phyloP scores from a whole-genome alignment of 75 land plant species.

The Pinus tabuliformis region DNA sequence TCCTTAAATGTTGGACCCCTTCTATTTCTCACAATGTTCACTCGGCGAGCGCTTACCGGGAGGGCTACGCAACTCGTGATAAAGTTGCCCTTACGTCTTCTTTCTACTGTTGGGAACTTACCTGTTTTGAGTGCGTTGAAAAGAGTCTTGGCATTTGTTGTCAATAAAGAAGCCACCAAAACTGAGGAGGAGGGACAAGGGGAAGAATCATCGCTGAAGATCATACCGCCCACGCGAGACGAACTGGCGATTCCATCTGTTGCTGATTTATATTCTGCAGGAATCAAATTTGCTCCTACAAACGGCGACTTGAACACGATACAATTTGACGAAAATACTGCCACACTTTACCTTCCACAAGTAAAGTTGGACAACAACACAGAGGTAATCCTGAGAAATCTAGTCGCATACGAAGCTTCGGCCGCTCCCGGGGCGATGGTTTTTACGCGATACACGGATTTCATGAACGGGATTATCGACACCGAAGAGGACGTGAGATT shows the following conservation, averaged over 20 bases:
- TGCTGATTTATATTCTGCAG: background rate
- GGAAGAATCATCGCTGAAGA: background rate
- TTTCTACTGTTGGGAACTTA: background rate
- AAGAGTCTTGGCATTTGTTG: background rate
- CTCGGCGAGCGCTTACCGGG: background rate
- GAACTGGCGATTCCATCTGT: background rate
- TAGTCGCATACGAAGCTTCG: constrained; percentile 1
- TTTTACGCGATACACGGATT: constrained; percentile 2
- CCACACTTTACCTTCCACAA: background rate
- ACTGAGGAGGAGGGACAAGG: background rate
- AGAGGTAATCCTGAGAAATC: background rate
- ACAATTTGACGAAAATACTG: background rate
- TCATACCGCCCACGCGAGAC: background rate
- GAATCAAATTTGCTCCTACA: background rate
- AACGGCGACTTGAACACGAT: background rate
- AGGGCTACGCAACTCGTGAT: background rate
- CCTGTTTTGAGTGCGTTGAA: background rate
- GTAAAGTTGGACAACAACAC: background rate
- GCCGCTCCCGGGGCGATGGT: background rate
- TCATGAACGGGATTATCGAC: constrained; percentile 4
- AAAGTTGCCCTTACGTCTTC: background rate
- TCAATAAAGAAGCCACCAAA: background rate
- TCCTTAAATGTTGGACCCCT: background rate
- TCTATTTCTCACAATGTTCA: background rate
- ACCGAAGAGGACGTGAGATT: background rate